Base-by-base conservation (phyloP, 495 filamentous ascomycete species). In the Chlorociboria aeruginascens region DNA sequence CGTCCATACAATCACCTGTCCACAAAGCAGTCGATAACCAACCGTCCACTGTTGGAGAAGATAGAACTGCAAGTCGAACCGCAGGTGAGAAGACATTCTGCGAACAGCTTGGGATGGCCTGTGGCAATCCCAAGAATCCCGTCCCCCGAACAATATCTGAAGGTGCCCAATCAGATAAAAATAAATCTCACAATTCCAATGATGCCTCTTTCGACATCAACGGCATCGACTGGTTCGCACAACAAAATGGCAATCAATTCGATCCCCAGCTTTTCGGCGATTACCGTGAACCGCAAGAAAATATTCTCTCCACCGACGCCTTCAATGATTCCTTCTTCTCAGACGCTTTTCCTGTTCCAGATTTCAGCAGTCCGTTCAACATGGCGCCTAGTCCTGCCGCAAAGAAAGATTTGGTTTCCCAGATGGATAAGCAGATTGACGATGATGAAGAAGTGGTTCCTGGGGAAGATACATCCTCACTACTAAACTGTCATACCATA, bases 211-310 rank as follows among this genome's bases (percentile, higher is more conserved):
- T 69, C 35, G 67, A 70, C 40, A 59, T 66, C 48, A 64, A 59
- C 51, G 62, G 60, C 50, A 69, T 95, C 41, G 85, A 89, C 56
- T 89, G 83, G 77, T 62, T 95, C 49, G 78, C 85, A 8, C 78
- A 85, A 56, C 85, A 95, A 61, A 92, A 89, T 60, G 79, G 82
- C 36, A 86, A 86, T 44, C 79, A 86, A 53, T 96, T 97, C 54
- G 86, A 97, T 53, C 92, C 92, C 1, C 76, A 87, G 31, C 73
- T 97, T 1, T 99, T 97, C 63, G 84, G 83, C 43, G 88, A 90
- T 54, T 97, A 95, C 66, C 81, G 92, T 34, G 93, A 99, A 57
- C 82, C 85, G 6, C 86, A 95, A 55, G 85, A 86, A 48, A 84
- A 79, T 45, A 69, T 81, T 30, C 62, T 84, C 32, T 60, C 71